Base-by-base conservation (phyloP, 2,329 filamentous ascomycete genomes). In the Apiospora marii region DNA sequence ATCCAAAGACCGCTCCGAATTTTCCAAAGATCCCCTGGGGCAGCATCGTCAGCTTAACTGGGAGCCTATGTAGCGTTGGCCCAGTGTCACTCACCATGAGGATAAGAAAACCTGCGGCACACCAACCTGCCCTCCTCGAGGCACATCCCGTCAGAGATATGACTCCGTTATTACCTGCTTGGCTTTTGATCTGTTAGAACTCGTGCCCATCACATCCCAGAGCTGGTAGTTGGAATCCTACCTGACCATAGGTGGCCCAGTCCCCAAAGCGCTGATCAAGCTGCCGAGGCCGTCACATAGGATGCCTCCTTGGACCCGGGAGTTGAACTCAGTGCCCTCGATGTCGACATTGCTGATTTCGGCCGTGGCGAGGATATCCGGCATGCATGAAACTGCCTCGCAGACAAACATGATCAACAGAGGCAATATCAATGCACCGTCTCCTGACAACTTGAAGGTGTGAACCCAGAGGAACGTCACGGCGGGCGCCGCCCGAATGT, bases 381-480 rank as follows among this genome's bases (percentile, higher is more conserved):
- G 82, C 77, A 84, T 84, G 64, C 81, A 83, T n/a, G 89, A 89
- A 51, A 92, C 92, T 12, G 90, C 88, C 80, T 93, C 91, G 85
- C 92, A 92, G 76, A 91, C 88, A 51, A 91, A 86, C 69, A 92
- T 90, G 76, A 92, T 88, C 41, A 92, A 79, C 48, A 92, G 79
- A 0, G 91, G 91, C 3, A 93, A 81, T 2, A 93, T 89, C n/a
- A 93, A 84, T 0, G 91, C 91, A 0, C 88, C 89, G 75, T 93
- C 92, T 12, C 93, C 84, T 10, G 84, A 85, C 8, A 93, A 82
- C n/a, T 88, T 88, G 84, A 93, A 93, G 0, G 90, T 93, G 74
- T 91, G 85, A 27, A 92, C 89, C 91, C 91, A 93, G 78, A 93
- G 88, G 81, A 93, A 93, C n/a, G 89, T 91, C 4, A 83, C 90